These are phyloP conservation scores for Haplosporangium gracile DNA, from an alignment of 192 early-diverging fungal genomes.

Conservation along the genomic window DNA sequence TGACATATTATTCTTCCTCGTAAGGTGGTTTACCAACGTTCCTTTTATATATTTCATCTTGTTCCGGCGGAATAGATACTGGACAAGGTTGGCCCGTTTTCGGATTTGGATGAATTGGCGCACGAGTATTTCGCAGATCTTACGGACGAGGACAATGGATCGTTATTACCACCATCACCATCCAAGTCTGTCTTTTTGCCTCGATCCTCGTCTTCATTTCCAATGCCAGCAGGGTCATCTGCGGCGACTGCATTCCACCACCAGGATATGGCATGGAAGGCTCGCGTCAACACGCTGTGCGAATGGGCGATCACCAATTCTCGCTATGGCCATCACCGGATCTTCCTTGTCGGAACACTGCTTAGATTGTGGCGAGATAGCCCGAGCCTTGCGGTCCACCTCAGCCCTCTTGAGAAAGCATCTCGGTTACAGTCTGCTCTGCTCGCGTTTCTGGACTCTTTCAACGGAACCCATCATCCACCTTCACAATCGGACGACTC, in stretches of 20 bases:
- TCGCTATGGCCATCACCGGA: slow-evolving; percentile 61
- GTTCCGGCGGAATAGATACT: slow-evolving; percentile 28
- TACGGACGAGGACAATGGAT: slow-evolving; percentile 1
- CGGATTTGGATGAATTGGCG: slow-evolving; percentile 33
- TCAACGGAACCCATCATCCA: slow-evolving; percentile 33
- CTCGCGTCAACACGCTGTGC: slow-evolving; percentile 59
- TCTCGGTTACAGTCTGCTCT: slow-evolving; percentile 61
- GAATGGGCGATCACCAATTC: slow-evolving; percentile 65
- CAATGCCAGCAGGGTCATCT: neutral
- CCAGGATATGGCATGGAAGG: slow-evolving; percentile 27
- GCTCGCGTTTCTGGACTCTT: slow-evolving; percentile 64
- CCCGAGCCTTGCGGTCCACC: slow-evolving; percentile 9
- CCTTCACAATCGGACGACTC: neutral
- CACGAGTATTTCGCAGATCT: slow-evolving; percentile 44
- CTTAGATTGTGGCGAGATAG: slow-evolving; percentile 59
- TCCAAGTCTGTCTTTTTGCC: slow-evolving; percentile 25
- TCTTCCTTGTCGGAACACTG: slow-evolving; percentile 61
- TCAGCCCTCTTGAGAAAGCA: slow-evolving; percentile 29
- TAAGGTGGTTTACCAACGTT: neutral
- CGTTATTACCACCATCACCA: slow-evolving; percentile 27
- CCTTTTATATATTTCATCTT: neutral
- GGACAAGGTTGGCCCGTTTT: slow-evolving; percentile 35
- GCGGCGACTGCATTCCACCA: slow-evolving; percentile 7
- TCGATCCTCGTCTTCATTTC: neutral
- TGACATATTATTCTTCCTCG: too few species aligned